Evolutionary conservation across 441 rosid genomes (phyloP).

Genomic region (Flueggea neowawraea): DNA sequence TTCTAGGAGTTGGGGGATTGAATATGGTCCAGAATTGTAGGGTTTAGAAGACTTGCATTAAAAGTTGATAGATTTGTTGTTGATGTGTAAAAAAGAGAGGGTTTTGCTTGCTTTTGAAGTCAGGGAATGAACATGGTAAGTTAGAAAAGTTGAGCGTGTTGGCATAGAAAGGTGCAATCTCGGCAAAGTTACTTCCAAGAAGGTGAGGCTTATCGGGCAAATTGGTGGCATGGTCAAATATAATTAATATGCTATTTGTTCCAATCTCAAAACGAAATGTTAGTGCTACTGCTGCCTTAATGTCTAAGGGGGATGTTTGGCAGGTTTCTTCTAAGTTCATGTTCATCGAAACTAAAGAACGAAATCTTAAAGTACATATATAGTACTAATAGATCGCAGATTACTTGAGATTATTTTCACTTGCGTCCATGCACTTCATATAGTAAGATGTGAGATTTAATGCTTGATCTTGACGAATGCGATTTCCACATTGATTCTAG

Average conservation of each 20-base stretch:
- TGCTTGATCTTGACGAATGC: no score
- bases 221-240: background rate
- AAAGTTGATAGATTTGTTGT: background rate
- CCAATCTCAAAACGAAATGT: background rate
- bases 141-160: constrained; percentile 27
- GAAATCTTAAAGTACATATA: no score
- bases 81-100: background rate
- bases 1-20: background rate
- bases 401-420: no score
- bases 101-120: constrained; percentile 27
- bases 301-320: no score
- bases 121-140: constrained; percentile 42
- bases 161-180: constrained; percentile 21
- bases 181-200: background rate
- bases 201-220: background rate
- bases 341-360: no score
- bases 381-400: no score
- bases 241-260: background rate
- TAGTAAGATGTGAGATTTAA: no score
- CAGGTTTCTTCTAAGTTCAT: no score
- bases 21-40: background rate
- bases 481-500: no score
- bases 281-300: no score
- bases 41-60: background rate
- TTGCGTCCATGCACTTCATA: no score